Base-by-base conservation (phyloP, 2,329 filamentous ascomycete species). In the Periconia sp. region DNA sequence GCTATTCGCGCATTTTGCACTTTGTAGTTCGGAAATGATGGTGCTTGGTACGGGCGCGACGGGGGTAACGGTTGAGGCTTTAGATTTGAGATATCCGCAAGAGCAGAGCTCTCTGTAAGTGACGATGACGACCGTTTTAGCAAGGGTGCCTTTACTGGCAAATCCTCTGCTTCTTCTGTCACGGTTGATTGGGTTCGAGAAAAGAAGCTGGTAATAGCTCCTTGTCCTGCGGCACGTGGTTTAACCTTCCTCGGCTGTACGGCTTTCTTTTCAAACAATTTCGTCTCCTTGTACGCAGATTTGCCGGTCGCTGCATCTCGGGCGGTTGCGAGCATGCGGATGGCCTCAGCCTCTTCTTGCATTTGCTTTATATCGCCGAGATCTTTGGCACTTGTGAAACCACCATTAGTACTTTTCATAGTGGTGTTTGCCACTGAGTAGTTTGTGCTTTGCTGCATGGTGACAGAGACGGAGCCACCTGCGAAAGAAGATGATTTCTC, bases 121-220 rank as follows among this genome's bases (percentile, higher is more conserved):
- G 58, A 58, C 14, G 65, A 64, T 8, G 63, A 59, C n/a, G 64
- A 63, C 45, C 61, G 63, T 17, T 62, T 57, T 11, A 65, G 49
- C 8, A 55, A 49, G 9, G 61, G 54, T 3, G 41, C 20, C 19
- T 52, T 56, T 45, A 44, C 33, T 17, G 31, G 45, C 45, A 18
- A 18, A 11, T 35, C 40, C 41, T 54, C 31, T 23, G 47, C 14
- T n/a, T 37, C 33, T 37, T 3, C 15, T 13, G 3, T 37, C 11
- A 41, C n/a, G 17, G 55, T 60, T 30, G 60, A 57, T 1, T 47
- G 53, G 19, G 71, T 63, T 57, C 69, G 70, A 15, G 69, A 69
- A 59, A 84, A 84, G 68, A 84, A 85, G 53, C 68, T 78, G 3
- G 78, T 77, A 44, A 85, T 81, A 46, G 70, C 79, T 23, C 78